phyloP scores from a whole-genome alignment of 2,329 filamentous ascomycete genomes.

The Didymellaceae sp. region DNA sequence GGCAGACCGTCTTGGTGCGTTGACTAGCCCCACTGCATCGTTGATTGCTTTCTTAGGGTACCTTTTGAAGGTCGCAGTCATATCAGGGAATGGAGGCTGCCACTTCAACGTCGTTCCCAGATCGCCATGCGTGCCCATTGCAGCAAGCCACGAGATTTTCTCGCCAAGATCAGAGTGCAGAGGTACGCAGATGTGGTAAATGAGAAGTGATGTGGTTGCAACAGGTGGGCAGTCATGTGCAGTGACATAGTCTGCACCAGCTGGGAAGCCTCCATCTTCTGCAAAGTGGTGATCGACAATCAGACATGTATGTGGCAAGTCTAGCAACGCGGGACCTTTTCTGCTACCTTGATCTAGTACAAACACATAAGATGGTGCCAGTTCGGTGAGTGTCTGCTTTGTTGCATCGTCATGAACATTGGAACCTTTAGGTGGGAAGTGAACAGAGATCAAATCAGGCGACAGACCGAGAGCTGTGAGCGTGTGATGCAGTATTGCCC shows the following conservation, averaged over 20 bases:
- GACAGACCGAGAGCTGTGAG: slow-evolving; percentile 65
- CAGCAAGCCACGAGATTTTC: slow-evolving; percentile 66
- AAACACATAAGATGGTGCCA: slow-evolving; percentile 64
- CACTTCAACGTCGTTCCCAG: slow-evolving; percentile 70
- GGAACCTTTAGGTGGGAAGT: slow-evolving; percentile 66
- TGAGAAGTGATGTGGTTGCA: slow-evolving; percentile 68
- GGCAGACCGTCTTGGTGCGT: slow-evolving; percentile 69
- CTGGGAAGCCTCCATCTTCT: slow-evolving; percentile 64
- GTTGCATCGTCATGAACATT: slow-evolving; percentile 64
- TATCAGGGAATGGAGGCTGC: slow-evolving; percentile 70
- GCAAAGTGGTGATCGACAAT: slow-evolving; percentile 71
- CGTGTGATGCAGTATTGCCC: slow-evolving; percentile 67
- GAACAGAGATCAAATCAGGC: slow-evolving; percentile 60
- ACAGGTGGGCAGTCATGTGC: slow-evolving; percentile 70
- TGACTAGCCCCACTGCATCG: slow-evolving; percentile 68
- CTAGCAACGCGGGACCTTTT: slow-evolving; percentile 60
- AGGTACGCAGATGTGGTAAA: slow-evolving; percentile 66
- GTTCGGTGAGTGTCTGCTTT: slow-evolving; percentile 57
- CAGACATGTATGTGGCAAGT: slow-evolving; percentile 58
- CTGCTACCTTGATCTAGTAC: slow-evolving; percentile 71
- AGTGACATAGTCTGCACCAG: slow-evolving; percentile 62
- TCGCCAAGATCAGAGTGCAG: slow-evolving; percentile 60
- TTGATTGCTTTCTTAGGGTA: slow-evolving; percentile 69
- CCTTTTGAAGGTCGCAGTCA: slow-evolving; percentile 65
- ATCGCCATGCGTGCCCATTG: slow-evolving; percentile 71